A percentile compares a stretch with the other conserved stretches of the same genome.
Evolutionary conservation across 495 filamentous ascomycete species (phyloP).

Genomic region (Thermochaetoides thermophila): DNA sequence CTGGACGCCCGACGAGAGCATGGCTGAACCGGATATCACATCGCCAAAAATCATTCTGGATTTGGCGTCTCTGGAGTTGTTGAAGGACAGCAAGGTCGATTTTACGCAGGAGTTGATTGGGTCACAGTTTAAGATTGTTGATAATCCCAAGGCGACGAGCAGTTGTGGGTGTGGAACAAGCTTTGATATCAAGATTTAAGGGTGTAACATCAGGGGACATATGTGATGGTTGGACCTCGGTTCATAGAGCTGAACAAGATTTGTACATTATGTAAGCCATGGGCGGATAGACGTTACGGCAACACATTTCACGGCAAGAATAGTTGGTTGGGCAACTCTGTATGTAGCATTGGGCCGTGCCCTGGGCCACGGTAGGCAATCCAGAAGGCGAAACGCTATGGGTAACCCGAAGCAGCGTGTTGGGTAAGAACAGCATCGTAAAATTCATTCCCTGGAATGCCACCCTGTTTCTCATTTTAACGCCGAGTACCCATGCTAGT

Average conservation of each 20-base stretch:
- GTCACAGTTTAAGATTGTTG: slow-evolving; percentile 91
- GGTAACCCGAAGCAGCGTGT: slow-evolving; percentile 9
- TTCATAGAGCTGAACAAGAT: neutral
- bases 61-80: slow-evolving; percentile 66
- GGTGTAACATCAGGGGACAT: neutral
- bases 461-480: slow-evolving; percentile 13
- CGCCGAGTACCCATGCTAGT: slow-evolving; percentile 24
- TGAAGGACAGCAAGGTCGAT: slow-evolving; percentile 88
- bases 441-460: slow-evolving; percentile 20
- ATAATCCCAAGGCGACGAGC: slow-evolving; percentile 79
- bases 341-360: slow-evolving; percentile 13
- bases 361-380: slow-evolving; percentile 8
- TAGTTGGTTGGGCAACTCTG: slow-evolving; percentile 1
- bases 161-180: slow-evolving; percentile 97
- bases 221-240: neutral
- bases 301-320: neutral
- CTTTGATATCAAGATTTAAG: slow-evolving; percentile 70
- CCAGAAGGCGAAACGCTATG: slow-evolving; percentile 13
- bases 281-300: neutral
- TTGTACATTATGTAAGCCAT: neutral
- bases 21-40: slow-evolving; percentile 6
- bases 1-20: slow-evolving; percentile 4
- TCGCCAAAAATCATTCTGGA: slow-evolving; percentile 80
- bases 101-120: slow-evolving; percentile 96
- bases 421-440: slow-evolving; percentile 13